Evolutionary conservation across 495 filamentous ascomycete species (phyloP), one percentile per base, ranked within the genome.

Genomic region (Penicillium longicatenatum): DNA sequence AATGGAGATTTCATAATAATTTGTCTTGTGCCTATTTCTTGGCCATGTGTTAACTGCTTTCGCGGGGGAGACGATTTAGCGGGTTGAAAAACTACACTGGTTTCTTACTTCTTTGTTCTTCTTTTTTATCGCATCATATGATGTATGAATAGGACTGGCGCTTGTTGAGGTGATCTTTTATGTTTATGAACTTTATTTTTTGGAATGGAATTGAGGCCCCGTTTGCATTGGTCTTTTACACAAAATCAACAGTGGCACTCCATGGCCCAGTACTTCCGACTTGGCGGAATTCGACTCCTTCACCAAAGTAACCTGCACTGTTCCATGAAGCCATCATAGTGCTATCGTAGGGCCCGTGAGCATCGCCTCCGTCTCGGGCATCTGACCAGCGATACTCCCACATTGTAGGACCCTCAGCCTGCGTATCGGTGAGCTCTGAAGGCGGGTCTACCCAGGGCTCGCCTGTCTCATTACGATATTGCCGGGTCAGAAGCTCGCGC

Each of bases 321-420:
- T 87, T 83, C 94, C 94, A 98, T 0, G 89, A 86, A 45, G 81
- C 80, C 94, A 98, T 98, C 48, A 86, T 91, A 0, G 76, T 63
- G 14, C 82, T 86, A 64, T 96, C 90, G 69, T 93, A 98, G 1
- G 93, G 92, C 0, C 94, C 95, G 71, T 98, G 89, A 31, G 82
- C 80, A 48, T 85, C 80, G 0, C 84, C 90, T 4, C 84, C 87
- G 65, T 96, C 94, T n/a, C 91, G 79, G 42, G 87, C 91, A 64
- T 96, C 92, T 14, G 83, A 86, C 94, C 94, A 98, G 26, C 90
- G 77, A 67, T 89, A 98, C 70, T 98, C 89, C 93, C 93, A 98
- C 79, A 86, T 84, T 55, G 76, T 79, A 16, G 62, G 64, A 12
- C 65, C 69, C 31, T 70, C 61, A 60, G 33, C 59, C 4, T 73